A percentile compares a stretch with the other conserved stretches of the same genome.
These are phyloP conservation scores for Penicillium sumatraense DNA, from an alignment of 2,329 filamentous ascomycete species.

Conservation along the genomic window DNA sequence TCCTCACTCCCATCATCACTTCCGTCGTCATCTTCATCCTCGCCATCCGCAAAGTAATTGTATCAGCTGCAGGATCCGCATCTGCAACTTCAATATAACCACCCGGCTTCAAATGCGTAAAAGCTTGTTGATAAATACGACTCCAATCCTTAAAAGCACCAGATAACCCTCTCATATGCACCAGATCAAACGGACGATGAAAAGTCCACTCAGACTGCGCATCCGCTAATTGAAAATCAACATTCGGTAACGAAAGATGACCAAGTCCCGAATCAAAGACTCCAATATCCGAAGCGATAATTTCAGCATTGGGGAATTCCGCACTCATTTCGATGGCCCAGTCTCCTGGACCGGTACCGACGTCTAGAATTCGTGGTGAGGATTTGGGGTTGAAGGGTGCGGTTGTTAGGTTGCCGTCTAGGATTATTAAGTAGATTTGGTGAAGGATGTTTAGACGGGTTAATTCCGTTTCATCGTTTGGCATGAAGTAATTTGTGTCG, in stretches of 20 bases:
- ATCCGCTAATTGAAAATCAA: constrained; percentile 57
- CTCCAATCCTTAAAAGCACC: constrained; percentile 55
- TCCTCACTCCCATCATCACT: not conserved
- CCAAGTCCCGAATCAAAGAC: constrained; percentile 48
- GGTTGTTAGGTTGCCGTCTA: constrained; percentile 40
- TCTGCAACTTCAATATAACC: constrained; percentile 55
- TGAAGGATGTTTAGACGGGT: constrained; percentile 66
- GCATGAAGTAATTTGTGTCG: constrained; percentile 67
- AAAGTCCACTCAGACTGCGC: constrained; percentile 55
- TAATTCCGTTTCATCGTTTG: constrained; percentile 69
- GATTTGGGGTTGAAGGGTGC: constrained; percentile 31
- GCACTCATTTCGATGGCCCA: constrained; percentile 55
- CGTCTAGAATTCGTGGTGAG: constrained; percentile 41
- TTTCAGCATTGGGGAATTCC: constrained; percentile 49
- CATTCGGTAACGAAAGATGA: constrained; percentile 41
- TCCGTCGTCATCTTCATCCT: not conserved
- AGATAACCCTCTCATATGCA: constrained; percentile 54
- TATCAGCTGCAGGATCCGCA: constrained; percentile 36
- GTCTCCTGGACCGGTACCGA: constrained; percentile 56
- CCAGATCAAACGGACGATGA: constrained; percentile 53
- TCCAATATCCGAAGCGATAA: constrained; percentile 52
- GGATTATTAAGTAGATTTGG: constrained; percentile 61
- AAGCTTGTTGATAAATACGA: constrained; percentile 51
- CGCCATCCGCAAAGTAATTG: constrained; percentile 16
- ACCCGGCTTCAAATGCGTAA: constrained; percentile 50